Evolutionary conservation across 108 stramenopile species (phyloP).

Genomic region (Skeletonema potamos): DNA sequence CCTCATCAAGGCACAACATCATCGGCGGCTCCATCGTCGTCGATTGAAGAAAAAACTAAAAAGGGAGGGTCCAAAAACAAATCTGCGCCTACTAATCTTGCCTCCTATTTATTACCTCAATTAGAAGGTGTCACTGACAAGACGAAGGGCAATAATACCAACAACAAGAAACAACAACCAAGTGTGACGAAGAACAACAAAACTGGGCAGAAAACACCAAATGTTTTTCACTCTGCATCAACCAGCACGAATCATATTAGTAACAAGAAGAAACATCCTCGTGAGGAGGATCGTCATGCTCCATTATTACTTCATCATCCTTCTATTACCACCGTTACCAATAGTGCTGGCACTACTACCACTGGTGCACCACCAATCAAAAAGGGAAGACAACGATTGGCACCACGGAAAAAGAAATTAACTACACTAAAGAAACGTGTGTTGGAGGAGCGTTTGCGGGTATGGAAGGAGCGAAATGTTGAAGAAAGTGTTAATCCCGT

Average conservation of each 20-base stretch:
- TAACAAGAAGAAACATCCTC: neutral
- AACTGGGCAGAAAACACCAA: neutral
- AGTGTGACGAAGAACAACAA: neutral
- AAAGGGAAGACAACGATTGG: constrained; percentile 67
- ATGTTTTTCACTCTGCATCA: no score
- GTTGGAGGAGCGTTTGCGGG: constrained; percentile 69
- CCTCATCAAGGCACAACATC: neutral
- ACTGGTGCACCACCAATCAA: constrained; percentile 6
- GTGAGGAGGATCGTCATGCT: neutral
- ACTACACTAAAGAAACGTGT: constrained; percentile 80
- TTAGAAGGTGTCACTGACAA: neutral
- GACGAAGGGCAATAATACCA: neutral
- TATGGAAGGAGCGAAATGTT: constrained; percentile 62
- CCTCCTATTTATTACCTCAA: constrained; percentile 15
- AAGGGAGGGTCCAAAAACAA: constrained; percentile 11
- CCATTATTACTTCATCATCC: neutral
- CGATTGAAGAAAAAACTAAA: neutral
- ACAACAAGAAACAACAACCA: neutral
- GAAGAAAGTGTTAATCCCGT: neutral
- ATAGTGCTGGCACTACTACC: neutral
- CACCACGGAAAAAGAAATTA: constrained; percentile 76
- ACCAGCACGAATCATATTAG: no score
- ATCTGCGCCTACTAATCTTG: constrained; percentile 5
- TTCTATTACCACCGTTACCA: neutral
- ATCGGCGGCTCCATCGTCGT: neutral